Conservation (phyloP, 2,329 filamentous ascomycete genomes). For the Colletotrichum musicola region DNA sequence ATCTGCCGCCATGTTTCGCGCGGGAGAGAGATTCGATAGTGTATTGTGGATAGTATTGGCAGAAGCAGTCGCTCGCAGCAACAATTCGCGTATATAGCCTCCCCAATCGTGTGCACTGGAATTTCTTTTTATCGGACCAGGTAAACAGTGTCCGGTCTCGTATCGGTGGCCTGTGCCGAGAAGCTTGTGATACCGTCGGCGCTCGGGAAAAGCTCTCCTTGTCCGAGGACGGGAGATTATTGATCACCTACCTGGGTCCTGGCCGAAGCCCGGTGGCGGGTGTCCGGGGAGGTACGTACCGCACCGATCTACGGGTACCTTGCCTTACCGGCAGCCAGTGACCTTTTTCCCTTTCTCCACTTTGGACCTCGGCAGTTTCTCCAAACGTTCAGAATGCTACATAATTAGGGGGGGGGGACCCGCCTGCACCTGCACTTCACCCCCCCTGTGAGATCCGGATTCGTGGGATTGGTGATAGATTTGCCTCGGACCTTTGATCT, state of each 20-base stretch:
- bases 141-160: background rate
- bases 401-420: constrained; percentile 26
- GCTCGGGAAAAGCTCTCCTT: background rate
- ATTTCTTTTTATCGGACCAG: background rate
- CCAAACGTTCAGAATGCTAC: constrained; percentile 18
- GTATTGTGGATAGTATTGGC: constrained; percentile 25
- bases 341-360: constrained; percentile 9
- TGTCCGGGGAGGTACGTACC: background rate
- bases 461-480: background rate
- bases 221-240: constrained; percentile 10
- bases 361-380: constrained; percentile 36
- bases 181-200: constrained; percentile 34
- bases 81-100: background rate
- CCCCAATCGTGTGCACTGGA: background rate
- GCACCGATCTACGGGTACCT: constrained; percentile 7
- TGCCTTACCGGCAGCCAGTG: constrained; percentile 1
- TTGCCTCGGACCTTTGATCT: background rate
- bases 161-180: background rate
- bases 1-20: background rate
- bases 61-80: constrained; percentile 30
- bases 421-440: background rate
- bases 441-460: constrained; percentile 5
- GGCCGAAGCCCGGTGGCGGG: constrained; percentile 16
- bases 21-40: constrained; percentile 7
- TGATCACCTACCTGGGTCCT: background rate